A percentile compares a stretch with the other conserved stretches of the same genome.
Conservation (phyloP, 164 flowering plant genomes). For the Tetracentron sinense region DNA sequence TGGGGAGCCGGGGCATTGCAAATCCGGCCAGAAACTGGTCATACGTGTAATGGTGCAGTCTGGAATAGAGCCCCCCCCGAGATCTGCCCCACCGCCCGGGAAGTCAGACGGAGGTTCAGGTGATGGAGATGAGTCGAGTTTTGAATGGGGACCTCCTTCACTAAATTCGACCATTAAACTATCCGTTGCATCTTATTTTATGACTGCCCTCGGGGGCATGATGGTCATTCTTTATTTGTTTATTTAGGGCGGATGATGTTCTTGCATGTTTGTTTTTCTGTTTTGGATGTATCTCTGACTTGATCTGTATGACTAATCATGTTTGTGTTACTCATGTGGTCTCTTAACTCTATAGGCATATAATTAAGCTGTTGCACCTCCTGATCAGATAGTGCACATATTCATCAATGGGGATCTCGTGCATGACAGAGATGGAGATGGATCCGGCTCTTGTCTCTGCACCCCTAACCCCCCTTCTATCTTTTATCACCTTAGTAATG, state of each 20-base stretch:
- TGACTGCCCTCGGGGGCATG: constrained; percentile 27
- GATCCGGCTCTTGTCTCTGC: too few relatives aligned
- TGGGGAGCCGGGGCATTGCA: constrained; percentile 43
- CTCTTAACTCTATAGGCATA: too few relatives aligned
- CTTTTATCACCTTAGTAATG: too few relatives aligned
- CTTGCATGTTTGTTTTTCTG: not conserved
- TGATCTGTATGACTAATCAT: too few relatives aligned
- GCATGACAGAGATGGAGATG: too few relatives aligned
- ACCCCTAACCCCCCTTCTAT: too few relatives aligned
- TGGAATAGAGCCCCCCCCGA: constrained; percentile 9
- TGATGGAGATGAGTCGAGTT: constrained; percentile 13
- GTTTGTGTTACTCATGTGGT: too few relatives aligned
- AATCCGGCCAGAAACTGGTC: constrained; percentile 40
- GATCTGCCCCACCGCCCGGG: constrained; percentile 25
- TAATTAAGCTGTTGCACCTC: too few relatives aligned
- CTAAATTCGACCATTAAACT: constrained; percentile 27
- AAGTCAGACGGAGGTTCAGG: constrained; percentile 10
- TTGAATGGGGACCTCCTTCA: constrained; percentile 10
- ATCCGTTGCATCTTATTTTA: constrained; percentile 23
- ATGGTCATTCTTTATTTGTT: constrained; percentile 25
- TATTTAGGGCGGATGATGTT: constrained; percentile 9
- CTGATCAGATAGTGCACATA: too few relatives aligned
- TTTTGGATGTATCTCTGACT: too few relatives aligned
- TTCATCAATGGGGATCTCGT: too few relatives aligned
- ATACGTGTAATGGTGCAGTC: constrained; percentile 46